Conservation (phyloP, 805 yeast species). For the Wickerhamomyces sydowiorum region DNA sequence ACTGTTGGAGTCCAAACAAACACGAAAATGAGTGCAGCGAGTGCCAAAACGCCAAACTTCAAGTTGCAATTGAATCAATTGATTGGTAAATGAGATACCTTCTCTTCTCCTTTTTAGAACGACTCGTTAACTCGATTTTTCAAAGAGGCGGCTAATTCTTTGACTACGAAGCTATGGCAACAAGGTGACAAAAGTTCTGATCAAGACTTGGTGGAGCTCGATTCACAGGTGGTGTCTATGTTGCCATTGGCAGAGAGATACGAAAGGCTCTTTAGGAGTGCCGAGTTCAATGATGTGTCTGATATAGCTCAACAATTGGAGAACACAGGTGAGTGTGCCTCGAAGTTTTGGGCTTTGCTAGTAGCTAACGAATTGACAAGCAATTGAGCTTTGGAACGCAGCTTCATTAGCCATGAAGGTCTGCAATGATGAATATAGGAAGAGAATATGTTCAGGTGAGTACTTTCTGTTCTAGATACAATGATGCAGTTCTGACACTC, state of each 20-base stretch:
- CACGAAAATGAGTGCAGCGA: background rate
- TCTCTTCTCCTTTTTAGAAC: too few relatives aligned
- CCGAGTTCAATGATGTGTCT: slow-evolving; percentile 13
- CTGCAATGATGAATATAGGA: slow-evolving; percentile 4
- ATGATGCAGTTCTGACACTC: background rate
- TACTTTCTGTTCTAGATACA: too few relatives aligned
- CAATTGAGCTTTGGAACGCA: slow-evolving; percentile 33
- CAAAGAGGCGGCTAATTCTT: slow-evolving; percentile 13
- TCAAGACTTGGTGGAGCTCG: background rate
- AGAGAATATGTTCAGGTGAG: slow-evolving; percentile 12
- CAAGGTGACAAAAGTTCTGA: background rate
- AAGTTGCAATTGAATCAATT: slow-evolving; percentile 14
- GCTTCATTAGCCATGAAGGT: slow-evolving; percentile 23
- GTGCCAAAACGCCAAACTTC: slow-evolving; percentile 8
- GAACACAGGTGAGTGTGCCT: slow-evolving; percentile 8
- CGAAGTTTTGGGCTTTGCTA: background rate
- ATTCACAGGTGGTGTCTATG: slow-evolving; percentile 15
- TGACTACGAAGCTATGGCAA: slow-evolving; percentile 5
- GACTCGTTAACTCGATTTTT: background rate
- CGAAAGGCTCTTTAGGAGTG: slow-evolving; percentile 22
- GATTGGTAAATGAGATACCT: slow-evolving; percentile 8
- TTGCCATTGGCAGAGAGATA: slow-evolving; percentile 28
- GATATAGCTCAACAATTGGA: slow-evolving; percentile 21
- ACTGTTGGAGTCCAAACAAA: too few relatives aligned
- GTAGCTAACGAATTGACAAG: slow-evolving; percentile 3